Base-by-base conservation (phyloP, 1,284 basidiomycete species). In the Malassezia brasiliensis region DNA sequence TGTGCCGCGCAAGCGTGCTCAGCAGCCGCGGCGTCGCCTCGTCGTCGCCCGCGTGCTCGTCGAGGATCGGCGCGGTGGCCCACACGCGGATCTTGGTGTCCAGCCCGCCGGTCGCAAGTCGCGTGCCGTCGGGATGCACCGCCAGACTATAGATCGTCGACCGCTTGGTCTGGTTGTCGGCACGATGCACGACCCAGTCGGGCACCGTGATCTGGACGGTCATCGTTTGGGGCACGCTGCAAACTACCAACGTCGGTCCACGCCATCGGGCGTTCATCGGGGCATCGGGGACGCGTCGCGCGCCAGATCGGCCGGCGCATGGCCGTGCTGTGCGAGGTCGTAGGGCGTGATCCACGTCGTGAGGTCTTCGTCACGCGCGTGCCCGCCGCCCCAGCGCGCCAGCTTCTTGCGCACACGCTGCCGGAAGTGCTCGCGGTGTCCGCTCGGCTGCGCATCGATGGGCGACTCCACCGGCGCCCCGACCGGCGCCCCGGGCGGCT, bases 51-150 rank as follows among this genome's bases (percentile, higher is more conserved):
- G 83, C 82, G 15, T 82, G 80, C 20, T 80, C 76, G 58, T 85
- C 84, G 32, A 96, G 79, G 64, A 98, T 93, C 1, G 91, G 89
- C 56, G 86, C 85, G 0, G 93, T 96, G 61, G 86, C 87, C 94
- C 94, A 98, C 76, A 98, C 90, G 60, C 90, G 86, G 62, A 99
- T 84, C 79, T 94, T 94, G 46, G 40, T 44, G 57, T 78, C 80
- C 42, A 96, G 80, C 14, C 93, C 91, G 19, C 90, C 93, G 1
- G 93, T 98, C 9, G 94, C 94, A 59, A 99, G 84, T 25, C 93
- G 83, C 36, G 88, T 90, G 59, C 88, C 88, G 71, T 99, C 93
- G 0, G 94, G 94, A 74, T 96, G 91, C 11, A 96, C 88, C 63
- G 88, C 84, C 19, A 93, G 81, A 25, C 88, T 88, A 79, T 91